These are phyloP conservation scores for Xylariaceae sp. DNA, from an alignment of 2,329 filamentous ascomycete species.

Conservation along the genomic window DNA sequence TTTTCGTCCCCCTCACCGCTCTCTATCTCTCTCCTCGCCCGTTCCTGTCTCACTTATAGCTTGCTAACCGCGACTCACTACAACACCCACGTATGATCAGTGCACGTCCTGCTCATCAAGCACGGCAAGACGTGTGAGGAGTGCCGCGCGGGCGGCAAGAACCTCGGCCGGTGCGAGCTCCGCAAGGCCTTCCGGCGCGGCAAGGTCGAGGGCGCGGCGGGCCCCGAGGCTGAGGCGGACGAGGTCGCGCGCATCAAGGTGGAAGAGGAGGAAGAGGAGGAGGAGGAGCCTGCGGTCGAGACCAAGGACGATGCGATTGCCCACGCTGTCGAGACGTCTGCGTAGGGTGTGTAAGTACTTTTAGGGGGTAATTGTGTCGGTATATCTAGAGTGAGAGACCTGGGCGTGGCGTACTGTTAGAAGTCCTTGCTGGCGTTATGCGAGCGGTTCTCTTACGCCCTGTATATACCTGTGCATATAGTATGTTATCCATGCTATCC, in stretches of 20 bases:
- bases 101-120: constrained; percentile 41
- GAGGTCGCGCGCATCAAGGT: constrained; percentile 6
- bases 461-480: background rate
- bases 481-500: background rate
- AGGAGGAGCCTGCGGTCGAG: constrained; percentile 1
- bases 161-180: constrained; percentile 31
- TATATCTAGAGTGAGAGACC: background rate
- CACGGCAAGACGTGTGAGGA: constrained; percentile 39
- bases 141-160: constrained; percentile 37
- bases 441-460: background rate
- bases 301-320: background rate
- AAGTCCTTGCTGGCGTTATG: background rate
- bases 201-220: constrained; percentile 14
- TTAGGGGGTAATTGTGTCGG: background rate
- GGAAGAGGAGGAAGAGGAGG: constrained; percentile 6
- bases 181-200: constrained; percentile 30
- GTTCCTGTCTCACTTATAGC: too few species aligned
- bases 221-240: constrained; percentile 5
- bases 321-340: background rate
- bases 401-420: background rate
- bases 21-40: too few species aligned
- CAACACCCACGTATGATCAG: too few species aligned
- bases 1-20: too few species aligned
- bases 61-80: too few species aligned
- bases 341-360: background rate